A percentile compares a stretch with the other conserved stretches of the same genome.
phyloP scores from a whole-genome alignment of 2,329 filamentous ascomycete species.

The Aspergillus awamori region DNA sequence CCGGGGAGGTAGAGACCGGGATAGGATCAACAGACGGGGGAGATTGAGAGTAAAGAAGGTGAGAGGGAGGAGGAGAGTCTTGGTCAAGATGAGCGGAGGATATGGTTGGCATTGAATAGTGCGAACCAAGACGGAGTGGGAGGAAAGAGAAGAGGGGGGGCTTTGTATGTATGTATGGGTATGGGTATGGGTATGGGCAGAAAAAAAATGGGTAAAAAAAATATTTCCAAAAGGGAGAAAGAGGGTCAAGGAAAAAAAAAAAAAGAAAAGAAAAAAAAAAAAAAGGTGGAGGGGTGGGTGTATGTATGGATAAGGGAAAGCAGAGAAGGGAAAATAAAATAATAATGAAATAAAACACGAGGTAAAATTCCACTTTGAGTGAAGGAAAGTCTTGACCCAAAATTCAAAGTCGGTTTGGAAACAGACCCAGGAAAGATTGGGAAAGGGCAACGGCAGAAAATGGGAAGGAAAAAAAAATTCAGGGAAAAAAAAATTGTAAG shows the following conservation, averaged over 20 bases:
- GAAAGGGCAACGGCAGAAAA: constrained; percentile 6
- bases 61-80: constrained; percentile 42
- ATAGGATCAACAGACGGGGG: constrained; percentile 30
- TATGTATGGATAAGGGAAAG: constrained; percentile 21
- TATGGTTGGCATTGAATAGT: constrained; percentile 48
- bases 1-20: constrained; percentile 27
- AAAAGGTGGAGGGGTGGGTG: constrained; percentile 20
- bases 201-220: constrained; percentile 23
- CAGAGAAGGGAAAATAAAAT: constrained; percentile 21
- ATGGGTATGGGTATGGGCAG: constrained; percentile 5
- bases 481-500: background rate
- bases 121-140: constrained; percentile 36
- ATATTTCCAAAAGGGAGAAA: constrained; percentile 14
- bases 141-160: constrained; percentile 25
- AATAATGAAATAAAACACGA: constrained; percentile 14
- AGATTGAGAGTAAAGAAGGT: constrained; percentile 30
- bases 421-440: constrained; percentile 13
- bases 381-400: background rate
- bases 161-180: constrained; percentile 20
- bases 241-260: constrained; percentile 17
- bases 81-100: constrained; percentile 41
- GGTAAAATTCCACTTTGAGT: constrained; percentile 9
- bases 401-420: background rate
- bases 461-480: constrained; percentile 11
- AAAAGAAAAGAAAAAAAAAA: constrained; percentile 14